A percentile compares a stretch with the other conserved stretches of the same genome.
Conservation (phyloP, 257 asterid species). For the Jaltomata sinuosa region DNA sequence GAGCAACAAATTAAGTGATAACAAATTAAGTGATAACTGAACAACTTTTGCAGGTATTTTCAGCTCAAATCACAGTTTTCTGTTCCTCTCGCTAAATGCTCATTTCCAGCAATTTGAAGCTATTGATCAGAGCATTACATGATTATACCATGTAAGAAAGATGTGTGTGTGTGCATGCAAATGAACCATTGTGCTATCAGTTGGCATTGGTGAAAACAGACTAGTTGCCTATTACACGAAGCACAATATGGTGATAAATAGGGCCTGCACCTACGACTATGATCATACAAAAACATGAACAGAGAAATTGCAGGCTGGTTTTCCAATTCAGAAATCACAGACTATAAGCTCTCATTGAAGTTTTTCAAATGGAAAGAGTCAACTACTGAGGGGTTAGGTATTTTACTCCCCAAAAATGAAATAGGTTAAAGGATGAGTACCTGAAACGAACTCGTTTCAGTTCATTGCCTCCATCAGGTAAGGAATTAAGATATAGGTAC, state of each 20-base stretch:
- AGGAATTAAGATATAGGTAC: conserved; percentile 49
- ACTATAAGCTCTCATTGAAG: not conserved
- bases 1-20: not conserved
- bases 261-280: not conserved
- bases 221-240: not conserved
- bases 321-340: not conserved
- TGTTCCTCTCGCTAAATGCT: not conserved
- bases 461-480: conserved; percentile 60
- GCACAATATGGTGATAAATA: not conserved
- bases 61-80: not conserved
- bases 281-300: not conserved
- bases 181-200: not conserved
- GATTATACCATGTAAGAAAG: not conserved
- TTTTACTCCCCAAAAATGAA: not conserved
- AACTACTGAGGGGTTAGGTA: not conserved
- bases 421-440: conserved; percentile 21
- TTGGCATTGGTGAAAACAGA: not conserved
- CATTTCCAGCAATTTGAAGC: not conserved
- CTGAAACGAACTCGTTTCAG: conserved; percentile 88
- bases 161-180: not conserved
- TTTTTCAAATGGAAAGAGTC: not conserved
- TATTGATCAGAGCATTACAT: not conserved
- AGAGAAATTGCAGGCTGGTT: not conserved
- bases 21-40: not conserved
- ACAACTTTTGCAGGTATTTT: not conserved